phyloP scores from a whole-genome alignment of 768 basidiomycete genomes.

The Lentinula boryana region DNA sequence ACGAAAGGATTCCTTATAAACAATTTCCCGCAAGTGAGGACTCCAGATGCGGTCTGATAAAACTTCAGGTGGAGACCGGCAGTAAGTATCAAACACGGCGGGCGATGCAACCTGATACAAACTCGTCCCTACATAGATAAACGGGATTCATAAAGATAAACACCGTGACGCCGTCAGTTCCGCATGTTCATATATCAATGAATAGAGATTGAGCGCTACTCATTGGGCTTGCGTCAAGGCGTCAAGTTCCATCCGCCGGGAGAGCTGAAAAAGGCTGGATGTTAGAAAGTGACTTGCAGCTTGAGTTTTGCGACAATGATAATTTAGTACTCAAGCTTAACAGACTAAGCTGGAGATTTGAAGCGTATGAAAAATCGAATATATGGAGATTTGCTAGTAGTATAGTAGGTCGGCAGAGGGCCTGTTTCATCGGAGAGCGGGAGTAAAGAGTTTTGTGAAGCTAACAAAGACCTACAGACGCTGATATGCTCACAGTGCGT shows the following conservation, averaged over 20 bases:
- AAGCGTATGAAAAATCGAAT: no score
- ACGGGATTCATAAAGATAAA: not conserved
- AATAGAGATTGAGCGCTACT: no score
- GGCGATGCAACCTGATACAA: not conserved
- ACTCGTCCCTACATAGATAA: not conserved
- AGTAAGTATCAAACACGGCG: not conserved
- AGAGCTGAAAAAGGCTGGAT: not conserved
- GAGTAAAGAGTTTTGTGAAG: not conserved
- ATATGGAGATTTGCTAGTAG: no score
- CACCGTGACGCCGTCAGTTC: not conserved
- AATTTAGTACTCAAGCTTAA: no score
- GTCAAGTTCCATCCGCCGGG: not conserved
- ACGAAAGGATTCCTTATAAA: not conserved
- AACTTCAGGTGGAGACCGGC: slow-evolving; percentile 8
- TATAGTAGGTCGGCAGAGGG: not conserved
- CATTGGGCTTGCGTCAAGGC: no score
- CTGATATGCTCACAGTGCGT: no score
- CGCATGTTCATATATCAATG: not conserved
- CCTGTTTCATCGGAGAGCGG: not conserved
- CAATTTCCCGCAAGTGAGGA: not conserved
- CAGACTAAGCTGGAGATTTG: no score
- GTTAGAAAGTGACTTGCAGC: no score
- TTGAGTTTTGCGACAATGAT: no score
- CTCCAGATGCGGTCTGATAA: not conserved
- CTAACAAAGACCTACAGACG: no score